These are phyloP conservation scores for Ophioceras dolichostomum DNA, from an alignment of 2,329 filamentous ascomycete genomes.

Conservation along the genomic window DNA sequence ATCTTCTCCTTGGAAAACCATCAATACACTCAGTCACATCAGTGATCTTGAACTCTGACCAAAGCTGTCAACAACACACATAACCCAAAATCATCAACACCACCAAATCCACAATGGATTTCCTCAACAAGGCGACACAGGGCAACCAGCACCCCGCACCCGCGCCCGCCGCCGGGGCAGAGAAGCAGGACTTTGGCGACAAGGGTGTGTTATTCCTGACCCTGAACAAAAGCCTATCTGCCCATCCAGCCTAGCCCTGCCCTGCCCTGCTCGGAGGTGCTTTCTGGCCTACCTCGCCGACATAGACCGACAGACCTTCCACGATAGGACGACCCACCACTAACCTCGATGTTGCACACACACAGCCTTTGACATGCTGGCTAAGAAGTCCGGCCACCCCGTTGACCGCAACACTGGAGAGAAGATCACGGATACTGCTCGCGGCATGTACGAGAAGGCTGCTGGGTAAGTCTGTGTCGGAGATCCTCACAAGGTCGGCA, in stretches of 20 bases:
- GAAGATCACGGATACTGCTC: conserved; percentile 21
- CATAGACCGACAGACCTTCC: too few relatives aligned
- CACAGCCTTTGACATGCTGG: conserved; percentile 10
- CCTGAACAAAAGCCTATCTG: too few relatives aligned
- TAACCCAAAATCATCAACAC: too few relatives aligned
- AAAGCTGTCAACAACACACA: too few relatives aligned
- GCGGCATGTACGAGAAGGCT: conserved; percentile 22
- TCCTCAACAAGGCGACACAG: background rate
- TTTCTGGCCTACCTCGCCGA: too few relatives aligned
- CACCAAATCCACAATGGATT: conserved; percentile 1
- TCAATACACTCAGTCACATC: too few relatives aligned
- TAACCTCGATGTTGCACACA: background rate
- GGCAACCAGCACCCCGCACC: background rate
- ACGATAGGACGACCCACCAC: too few relatives aligned
- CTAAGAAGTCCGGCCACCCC: conserved; percentile 14
- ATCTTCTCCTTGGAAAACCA: too few relatives aligned
- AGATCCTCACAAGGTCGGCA: too few relatives aligned
- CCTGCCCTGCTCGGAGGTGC: too few relatives aligned
- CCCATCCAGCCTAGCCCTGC: too few relatives aligned
- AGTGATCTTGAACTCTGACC: too few relatives aligned
- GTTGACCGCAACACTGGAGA: conserved; percentile 12
- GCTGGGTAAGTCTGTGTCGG: conserved; percentile 24
- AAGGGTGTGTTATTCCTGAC: conserved; percentile 9
- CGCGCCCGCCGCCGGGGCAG: background rate
- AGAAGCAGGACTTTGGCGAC: conserved; percentile 12